Base-by-base conservation (phyloP, 164 flowering plant species). In the Magnolia sinica region DNA sequence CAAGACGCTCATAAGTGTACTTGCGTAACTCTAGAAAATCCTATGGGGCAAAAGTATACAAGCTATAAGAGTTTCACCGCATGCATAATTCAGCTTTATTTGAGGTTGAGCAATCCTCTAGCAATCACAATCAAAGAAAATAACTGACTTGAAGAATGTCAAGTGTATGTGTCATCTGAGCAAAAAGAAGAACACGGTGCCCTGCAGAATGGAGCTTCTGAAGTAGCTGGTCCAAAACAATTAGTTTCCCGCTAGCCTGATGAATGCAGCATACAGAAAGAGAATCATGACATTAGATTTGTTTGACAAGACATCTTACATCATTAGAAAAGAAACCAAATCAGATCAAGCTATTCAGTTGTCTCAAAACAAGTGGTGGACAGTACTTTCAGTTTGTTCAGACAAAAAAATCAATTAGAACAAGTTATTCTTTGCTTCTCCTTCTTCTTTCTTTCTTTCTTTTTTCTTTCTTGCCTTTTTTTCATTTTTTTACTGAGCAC, bases 221-320 rank as follows among this genome's bases (percentile, higher is more conserved):
- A 78, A 94, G 96, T 70, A 94, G 89, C 73, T 85, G 88, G 79
- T 94, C 98, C 86, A 95, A 80, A 81, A 93, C 72, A 73, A 93
- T 66, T 73, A 95, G 98, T 81, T 95, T 95, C 49, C 98, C 98
- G 78, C 99, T 93, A 71, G 96, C 97, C 98, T 94, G 92, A 79
- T 23, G 45, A 76, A 23, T 51, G 74, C 67, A 55, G 10, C 61
- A 55, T 9, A 55, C 16, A 11, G 61, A 55, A 55, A 55, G 72
- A 50, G 49, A 78, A 11, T 11, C 23, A 70, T 19, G 69, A 65
- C 27, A 50, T 78, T 71, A 29, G 5, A 59, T 76, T 8, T 66
- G 20, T 71, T 72, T 50, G 29, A 7, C 66, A 73, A 16, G 52
- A 76, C 66, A 63, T 22, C 68, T 4, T 52, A 14, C 50, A 2